Conservation (phyloP, 2,329 filamentous ascomycete species). For the Mollisiaceae sp. region DNA sequence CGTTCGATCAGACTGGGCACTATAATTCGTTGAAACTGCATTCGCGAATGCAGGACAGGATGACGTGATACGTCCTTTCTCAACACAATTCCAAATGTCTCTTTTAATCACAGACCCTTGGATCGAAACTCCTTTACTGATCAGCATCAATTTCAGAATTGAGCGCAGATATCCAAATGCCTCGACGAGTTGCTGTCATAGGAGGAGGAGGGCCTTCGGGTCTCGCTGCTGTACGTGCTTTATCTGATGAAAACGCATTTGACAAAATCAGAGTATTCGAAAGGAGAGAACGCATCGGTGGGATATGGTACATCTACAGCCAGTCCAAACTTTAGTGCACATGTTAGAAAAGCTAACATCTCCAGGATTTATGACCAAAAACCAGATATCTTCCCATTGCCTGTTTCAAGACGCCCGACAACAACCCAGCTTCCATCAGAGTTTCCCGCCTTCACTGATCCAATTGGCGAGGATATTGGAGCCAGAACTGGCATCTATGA, state of each 20-base stretch:
- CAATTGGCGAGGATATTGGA: constrained; percentile 37
- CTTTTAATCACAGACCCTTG: background rate
- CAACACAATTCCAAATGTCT: background rate
- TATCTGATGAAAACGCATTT: constrained; percentile 60
- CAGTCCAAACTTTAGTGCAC: background rate
- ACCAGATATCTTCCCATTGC: constrained; percentile 6
- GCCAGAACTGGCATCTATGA: constrained; percentile 52
- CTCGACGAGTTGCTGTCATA: constrained; percentile 57
- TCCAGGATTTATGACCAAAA: constrained; percentile 11
- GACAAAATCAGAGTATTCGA: constrained; percentile 65
- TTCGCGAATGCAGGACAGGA: background rate
- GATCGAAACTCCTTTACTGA: background rate
- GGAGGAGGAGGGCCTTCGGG: constrained; percentile 63
- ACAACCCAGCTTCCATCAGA: constrained; percentile 8
- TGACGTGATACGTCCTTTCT: background rate
- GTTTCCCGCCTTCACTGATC: constrained; percentile 54
- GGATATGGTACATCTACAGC: constrained; percentile 54
- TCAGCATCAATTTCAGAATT: background rate
- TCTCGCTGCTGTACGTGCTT: constrained; percentile 61
- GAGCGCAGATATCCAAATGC: background rate
- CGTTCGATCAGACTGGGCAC: background rate
- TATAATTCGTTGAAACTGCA: background rate
- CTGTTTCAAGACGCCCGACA: constrained; percentile 5
- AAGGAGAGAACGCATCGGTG: constrained; percentile 59
- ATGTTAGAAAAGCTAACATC: background rate